Evolutionary conservation across 2,329 filamentous ascomycete species (phyloP).

Genomic region (Endoconidiophora laricicola): DNA sequence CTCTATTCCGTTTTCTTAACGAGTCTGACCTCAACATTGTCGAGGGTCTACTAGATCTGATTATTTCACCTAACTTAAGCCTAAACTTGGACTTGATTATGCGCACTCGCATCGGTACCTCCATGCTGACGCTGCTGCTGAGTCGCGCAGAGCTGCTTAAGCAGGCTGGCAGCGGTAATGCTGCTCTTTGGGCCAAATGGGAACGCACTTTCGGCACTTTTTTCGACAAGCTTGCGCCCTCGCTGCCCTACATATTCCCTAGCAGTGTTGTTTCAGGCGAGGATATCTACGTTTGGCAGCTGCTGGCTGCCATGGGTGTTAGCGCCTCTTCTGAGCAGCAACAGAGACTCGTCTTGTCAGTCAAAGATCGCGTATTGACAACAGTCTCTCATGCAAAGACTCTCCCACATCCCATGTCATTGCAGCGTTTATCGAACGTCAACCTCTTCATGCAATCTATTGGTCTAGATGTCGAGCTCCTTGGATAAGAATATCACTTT

Average conservation of each 20-base stretch:
- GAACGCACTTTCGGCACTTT: conserved; percentile 66
- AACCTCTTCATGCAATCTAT: conserved; percentile 98
- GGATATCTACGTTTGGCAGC: conserved; percentile 96
- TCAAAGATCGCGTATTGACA: conserved; percentile 96
- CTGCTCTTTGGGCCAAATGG: conserved; percentile 71
- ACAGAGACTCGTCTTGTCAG: conserved; percentile 79
- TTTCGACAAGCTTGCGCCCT: conserved; percentile 75
- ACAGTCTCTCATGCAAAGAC: conserved; percentile 82
- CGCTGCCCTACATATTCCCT: conserved; percentile 74
- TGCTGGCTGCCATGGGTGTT: conserved; percentile 86
- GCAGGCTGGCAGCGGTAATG: conserved; percentile 52
- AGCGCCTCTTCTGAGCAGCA: conserved; percentile 89
- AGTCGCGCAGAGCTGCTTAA: conserved; percentile 89
- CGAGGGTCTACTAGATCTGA: conserved; percentile 70
- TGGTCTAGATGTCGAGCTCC: conserved; percentile 81
- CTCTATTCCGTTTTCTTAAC: conserved; percentile 75
- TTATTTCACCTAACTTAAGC: conserved; percentile 44
- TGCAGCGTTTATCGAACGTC: conserved; percentile 72
- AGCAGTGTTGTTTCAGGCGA: conserved; percentile 78
- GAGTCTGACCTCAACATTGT: conserved; percentile 85
- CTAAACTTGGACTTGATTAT: conserved; percentile 73
- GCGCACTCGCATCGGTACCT: conserved; percentile 73
- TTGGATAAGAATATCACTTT: conserved; percentile 17
- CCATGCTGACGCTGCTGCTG: conserved; percentile 82
- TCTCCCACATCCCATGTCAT: conserved; percentile 70